Evolutionary conservation across 108 stramenopile species (phyloP).

Genomic region (Pseudonitzschia pungens): DNA sequence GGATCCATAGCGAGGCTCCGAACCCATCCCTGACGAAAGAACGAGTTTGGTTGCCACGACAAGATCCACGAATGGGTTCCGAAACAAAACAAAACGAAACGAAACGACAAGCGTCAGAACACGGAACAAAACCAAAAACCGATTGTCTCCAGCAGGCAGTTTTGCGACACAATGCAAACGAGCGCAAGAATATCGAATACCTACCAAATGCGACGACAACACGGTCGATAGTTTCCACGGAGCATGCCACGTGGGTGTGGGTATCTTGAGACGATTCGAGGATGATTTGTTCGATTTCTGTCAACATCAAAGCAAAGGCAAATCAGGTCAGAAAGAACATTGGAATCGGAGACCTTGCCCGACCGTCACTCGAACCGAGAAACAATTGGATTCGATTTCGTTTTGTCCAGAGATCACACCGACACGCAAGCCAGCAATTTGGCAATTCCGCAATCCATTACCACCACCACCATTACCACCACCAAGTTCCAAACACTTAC

Average conservation of each 20-base stretch:
- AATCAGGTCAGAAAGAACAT: no score
- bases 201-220: slow-evolving; percentile 83
- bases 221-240: slow-evolving; percentile 95
- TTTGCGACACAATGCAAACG: no score
- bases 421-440: not conserved
- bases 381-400: no score
- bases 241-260: slow-evolving; percentile 98
- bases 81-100: not conserved
- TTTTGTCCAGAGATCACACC: not conserved
- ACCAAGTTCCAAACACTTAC: slow-evolving; percentile 12
- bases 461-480: no score
- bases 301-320: not conserved
- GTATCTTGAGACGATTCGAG: slow-evolving; percentile 58
- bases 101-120: not conserved
- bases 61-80: no score
- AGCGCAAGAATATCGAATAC: not conserved
- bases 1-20: slow-evolving; percentile 97
- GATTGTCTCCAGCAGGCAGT: no score
- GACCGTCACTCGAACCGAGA: no score
- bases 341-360: no score
- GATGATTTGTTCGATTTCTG: slow-evolving; percentile 34
- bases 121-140: no score
- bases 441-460: no score
- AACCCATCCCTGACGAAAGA: slow-evolving; percentile 84
- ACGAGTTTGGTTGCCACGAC: no score